phyloP scores from a whole-genome alignment of 352 stramenopile genomes.

The Phytophthora vignae region DNA sequence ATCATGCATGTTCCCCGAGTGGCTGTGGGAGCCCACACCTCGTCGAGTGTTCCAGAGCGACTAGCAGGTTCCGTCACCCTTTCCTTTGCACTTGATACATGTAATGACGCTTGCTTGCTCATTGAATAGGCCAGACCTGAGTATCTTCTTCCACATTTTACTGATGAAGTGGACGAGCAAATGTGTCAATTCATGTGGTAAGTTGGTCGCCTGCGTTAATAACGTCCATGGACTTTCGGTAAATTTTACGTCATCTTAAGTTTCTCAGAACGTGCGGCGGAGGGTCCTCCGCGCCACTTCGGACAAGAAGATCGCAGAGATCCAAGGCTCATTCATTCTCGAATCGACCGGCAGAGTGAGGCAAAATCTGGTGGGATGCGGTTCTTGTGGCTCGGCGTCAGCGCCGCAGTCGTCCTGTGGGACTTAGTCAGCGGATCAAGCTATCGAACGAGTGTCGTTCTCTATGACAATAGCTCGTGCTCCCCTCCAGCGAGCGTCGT shows the following conservation, averaged over 20 bases:
- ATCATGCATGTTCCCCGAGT: constrained; percentile 16
- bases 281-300: neutral
- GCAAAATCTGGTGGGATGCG: neutral
- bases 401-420: neutral
- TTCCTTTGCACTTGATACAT: neutral
- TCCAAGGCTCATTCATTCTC: neutral
- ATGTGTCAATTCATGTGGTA: no score
- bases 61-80: neutral
- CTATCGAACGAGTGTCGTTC: neutral
- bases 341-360: neutral
- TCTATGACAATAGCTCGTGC: constrained; percentile 15
- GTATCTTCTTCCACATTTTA: no score
- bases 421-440: neutral
- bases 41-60: constrained; percentile 10
- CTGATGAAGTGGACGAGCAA: no score
- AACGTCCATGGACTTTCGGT: neutral
- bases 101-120: no score
- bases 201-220: neutral
- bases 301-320: neutral
- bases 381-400: neutral
- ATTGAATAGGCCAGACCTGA: no score
- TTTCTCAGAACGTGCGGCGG: neutral
- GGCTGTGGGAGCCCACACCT: constrained; percentile 11
- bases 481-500: constrained; percentile 1
- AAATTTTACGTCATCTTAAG: neutral